Evolutionary conservation across 257 asterid genomes (phyloP), one percentile per base, ranked within the genome.

Genomic region (Ajuga chamaepitys): DNA sequence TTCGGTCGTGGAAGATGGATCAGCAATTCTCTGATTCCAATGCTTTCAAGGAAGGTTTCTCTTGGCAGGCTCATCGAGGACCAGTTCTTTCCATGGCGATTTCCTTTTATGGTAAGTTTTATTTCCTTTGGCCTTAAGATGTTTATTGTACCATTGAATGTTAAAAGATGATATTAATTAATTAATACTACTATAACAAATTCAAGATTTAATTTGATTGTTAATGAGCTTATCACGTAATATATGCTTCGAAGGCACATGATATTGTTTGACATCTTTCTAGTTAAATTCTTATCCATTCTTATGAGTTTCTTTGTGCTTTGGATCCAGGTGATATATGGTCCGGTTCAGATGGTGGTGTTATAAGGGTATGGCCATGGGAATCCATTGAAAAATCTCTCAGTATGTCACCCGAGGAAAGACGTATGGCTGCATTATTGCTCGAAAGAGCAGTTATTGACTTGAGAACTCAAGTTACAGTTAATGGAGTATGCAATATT

Each of bases 11-110:
- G 97, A 91, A 76, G 76, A 83, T 82, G 82, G 94, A 91, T 64
- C 93, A 83, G 54, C 62, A 79, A 34, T 77, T 74, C 79, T 52
- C 87, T 7, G 83, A 75, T 18, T 80, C 71, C 20, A 45, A 74
- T 26, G 70, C 77, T 72, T 84, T 88, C 74, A 91, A 82, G 75
- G 97, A 91, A 83, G 84, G 95, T 68, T 95, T 86, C 75, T 84
- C 95, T 21, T 91, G 97, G 97, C 93, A 84, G 59, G 97, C 96
- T 59, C 97, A 91, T 47, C 84, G 91, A 9, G 88, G 80, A 7
- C 91, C 91, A 2, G 88, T 88, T 74, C 86, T 91, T 65, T 80
- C 83, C 70, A 78, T 91, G 86, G 71, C 74, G 6, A 71, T 82
- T 67, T 88, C 96, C 63, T 75, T 86, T 68, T 86, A 86, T 60